Evolutionary conservation across 306 rosid species (phyloP).

Genomic region (Ceratonia siliqua): DNA sequence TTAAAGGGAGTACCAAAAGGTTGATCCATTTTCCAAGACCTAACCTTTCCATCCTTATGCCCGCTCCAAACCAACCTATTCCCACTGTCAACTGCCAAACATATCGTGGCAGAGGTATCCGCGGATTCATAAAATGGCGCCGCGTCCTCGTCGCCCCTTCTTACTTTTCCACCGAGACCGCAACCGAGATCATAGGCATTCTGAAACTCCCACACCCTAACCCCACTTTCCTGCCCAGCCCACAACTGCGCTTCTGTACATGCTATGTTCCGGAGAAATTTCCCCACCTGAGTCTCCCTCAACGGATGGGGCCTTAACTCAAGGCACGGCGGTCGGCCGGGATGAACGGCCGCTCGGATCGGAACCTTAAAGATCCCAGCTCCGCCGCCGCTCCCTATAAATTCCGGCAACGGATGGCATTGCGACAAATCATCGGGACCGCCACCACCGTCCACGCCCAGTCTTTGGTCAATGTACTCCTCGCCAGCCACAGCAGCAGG

Average conservation of each 20-base stretch:
- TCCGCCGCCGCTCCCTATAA: slow-evolving; percentile 71
- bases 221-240: slow-evolving; percentile 95
- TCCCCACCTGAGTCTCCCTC: slow-evolving; percentile 91
- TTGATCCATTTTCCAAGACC: slow-evolving; percentile 91
- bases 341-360: slow-evolving; percentile 79
- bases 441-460: slow-evolving; percentile 39
- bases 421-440: slow-evolving; percentile 37
- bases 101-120: slow-evolving; percentile 73
- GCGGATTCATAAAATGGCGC: slow-evolving; percentile 80
- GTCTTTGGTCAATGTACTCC: slow-evolving; percentile 44
- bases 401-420: slow-evolving; percentile 66
- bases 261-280: slow-evolving; percentile 80
- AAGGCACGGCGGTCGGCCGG: slow-evolving; percentile 79
- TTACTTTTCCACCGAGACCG: slow-evolving; percentile 74
- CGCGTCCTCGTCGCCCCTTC: slow-evolving; percentile 94
- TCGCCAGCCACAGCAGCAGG: slow-evolving; percentile 5
- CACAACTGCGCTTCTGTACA: slow-evolving; percentile 85
- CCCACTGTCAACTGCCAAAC: slow-evolving; percentile 66
- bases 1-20: slow-evolving; percentile 66
- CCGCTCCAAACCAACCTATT: slow-evolving; percentile 82
- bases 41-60: slow-evolving; percentile 93
- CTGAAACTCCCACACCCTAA: slow-evolving; percentile 74
- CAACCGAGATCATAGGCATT: slow-evolving; percentile 62
- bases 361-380: slow-evolving; percentile 70
- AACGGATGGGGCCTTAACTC: slow-evolving; percentile 95